phyloP scores from a whole-genome alignment of 345 rosid genomes.

The Noccaea bulbosa region DNA sequence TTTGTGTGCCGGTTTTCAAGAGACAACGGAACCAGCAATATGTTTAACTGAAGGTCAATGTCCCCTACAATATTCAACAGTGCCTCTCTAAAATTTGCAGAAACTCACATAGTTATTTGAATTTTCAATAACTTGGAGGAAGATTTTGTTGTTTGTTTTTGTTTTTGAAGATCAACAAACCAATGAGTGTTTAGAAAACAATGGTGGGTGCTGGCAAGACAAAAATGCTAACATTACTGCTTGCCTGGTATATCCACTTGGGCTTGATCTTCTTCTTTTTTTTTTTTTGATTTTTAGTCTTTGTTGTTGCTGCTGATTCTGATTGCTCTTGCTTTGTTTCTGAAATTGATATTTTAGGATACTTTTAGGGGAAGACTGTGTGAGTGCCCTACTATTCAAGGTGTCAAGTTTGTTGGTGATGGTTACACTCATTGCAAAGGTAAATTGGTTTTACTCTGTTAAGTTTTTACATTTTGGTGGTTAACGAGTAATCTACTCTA shows the following conservation, averaged over 20 bases:
- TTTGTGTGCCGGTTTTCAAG: constrained; percentile 13
- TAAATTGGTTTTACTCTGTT: neutral
- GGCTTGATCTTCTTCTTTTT: neutral
- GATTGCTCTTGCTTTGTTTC: neutral
- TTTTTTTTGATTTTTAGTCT: neutral
- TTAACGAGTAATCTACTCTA: too few species aligned
- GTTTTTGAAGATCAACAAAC: constrained; percentile 12
- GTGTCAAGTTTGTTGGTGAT: constrained; percentile 23
- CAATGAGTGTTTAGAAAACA: constrained; percentile 18
- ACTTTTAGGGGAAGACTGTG: constrained; percentile 27
- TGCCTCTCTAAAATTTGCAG: too few species aligned
- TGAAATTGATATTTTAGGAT: neutral
- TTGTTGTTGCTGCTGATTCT: neutral
- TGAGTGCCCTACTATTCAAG: constrained; percentile 23
- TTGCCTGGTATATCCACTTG: constrained; percentile 10
- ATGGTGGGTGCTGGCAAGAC: constrained; percentile 29
- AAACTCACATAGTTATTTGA: neutral
- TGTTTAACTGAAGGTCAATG: constrained; percentile 17
- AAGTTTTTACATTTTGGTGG: neutral
- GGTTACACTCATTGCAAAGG: constrained; percentile 26
- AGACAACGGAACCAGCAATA: constrained; percentile 20
- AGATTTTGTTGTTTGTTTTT: neutral
- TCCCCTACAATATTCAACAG: too few species aligned
- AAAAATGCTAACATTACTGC: constrained; percentile 22
- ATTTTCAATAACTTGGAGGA: neutral